Conservation (phyloP, 208 protist genomes). For the Herpetomonas tarakana region DNA sequence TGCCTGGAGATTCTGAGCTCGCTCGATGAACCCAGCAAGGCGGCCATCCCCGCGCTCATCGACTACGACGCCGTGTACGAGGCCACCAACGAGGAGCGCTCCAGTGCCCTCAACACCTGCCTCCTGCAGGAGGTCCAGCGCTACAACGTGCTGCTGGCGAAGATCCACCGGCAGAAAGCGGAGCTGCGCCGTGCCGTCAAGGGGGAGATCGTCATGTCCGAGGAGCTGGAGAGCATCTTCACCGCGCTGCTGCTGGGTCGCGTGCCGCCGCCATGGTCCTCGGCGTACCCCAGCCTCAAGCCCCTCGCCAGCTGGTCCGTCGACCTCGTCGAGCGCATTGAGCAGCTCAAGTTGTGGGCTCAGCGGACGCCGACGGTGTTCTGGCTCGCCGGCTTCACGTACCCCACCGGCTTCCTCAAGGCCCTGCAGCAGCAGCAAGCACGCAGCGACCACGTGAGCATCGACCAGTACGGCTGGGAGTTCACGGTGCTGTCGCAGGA, state of each 20-base stretch:
- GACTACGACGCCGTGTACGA: constrained; percentile 91
- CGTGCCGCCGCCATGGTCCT: constrained; percentile 94
- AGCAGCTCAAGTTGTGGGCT: constrained; percentile 94
- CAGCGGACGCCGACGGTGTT: constrained; percentile 94
- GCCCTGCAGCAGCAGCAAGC: constrained; percentile 95
- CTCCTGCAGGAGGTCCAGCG: constrained; percentile 97
- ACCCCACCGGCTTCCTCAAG: constrained; percentile 98
- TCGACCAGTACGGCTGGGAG: constrained; percentile 98
- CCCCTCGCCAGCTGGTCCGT: constrained; percentile 95
- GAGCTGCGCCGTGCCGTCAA: constrained; percentile 95
- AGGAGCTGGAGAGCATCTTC: constrained; percentile 96
- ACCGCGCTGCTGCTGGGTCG: constrained; percentile 83
- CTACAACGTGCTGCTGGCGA: constrained; percentile 95
- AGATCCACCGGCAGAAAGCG: constrained; percentile 88
- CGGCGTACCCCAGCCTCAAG: constrained; percentile 97
- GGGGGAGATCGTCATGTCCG: constrained; percentile 97
- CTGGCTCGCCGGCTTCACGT: constrained; percentile 98
- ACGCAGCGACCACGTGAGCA: constrained; percentile 88
- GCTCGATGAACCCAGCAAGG: constrained; percentile 83
- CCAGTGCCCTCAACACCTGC: constrained; percentile 94
- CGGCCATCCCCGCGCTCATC: constrained; percentile 73
- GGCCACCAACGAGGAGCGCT: constrained; percentile 85
- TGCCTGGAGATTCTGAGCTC: constrained; percentile 87
- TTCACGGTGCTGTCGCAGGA: constrained; percentile 92
- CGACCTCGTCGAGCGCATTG: constrained; percentile 93